Conservation (phyloP, 2,329 filamentous ascomycete species). For the Fusarium oligoseptatum region DNA sequence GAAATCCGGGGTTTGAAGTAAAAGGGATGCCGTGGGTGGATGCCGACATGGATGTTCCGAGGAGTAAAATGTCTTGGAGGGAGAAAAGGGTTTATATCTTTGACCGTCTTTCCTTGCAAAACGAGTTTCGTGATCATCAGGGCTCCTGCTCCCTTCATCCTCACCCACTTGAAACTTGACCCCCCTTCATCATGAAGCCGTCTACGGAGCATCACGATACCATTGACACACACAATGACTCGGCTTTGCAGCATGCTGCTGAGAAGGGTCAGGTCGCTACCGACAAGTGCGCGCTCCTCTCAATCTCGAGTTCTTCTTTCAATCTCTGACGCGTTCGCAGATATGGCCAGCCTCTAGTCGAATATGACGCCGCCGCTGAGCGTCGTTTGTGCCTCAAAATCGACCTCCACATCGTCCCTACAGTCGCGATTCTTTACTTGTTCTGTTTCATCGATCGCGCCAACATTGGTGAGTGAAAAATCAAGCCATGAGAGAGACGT, state of each 20-base stretch:
- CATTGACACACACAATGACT: background rate
- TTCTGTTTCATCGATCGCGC: conserved; percentile 76
- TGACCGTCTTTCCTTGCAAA: background rate
- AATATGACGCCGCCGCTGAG: conserved; percentile 36
- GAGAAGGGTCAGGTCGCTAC: conserved; percentile 5
- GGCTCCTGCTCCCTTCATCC: background rate
- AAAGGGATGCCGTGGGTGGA: background rate
- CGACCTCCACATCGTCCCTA: conserved; percentile 70
- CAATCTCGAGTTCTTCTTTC: too few relatives aligned
- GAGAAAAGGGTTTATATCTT: background rate
- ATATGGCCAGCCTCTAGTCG: conserved; percentile 10
- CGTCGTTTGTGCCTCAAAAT: conserved; percentile 65
- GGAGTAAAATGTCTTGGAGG: background rate
- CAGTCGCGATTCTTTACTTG: conserved; percentile 70
- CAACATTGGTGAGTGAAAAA: conserved; percentile 22
- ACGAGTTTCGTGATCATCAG: background rate
- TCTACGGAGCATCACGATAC: background rate
- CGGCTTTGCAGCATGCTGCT: conserved; percentile 9
- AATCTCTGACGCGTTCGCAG: conserved; percentile 2
- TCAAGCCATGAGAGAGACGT: background rate
- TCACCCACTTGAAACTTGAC: background rate
- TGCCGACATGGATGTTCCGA: conserved; percentile 1
- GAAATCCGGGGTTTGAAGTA: background rate
- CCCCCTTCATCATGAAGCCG: conserved; percentile 1
- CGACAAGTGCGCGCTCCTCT: background rate